Percentiles rank a stretch among this genome's conserved stretches.
Evolutionary conservation across 345 rosid species (phyloP).

Genomic region (Schrenkiella parvula): DNA sequence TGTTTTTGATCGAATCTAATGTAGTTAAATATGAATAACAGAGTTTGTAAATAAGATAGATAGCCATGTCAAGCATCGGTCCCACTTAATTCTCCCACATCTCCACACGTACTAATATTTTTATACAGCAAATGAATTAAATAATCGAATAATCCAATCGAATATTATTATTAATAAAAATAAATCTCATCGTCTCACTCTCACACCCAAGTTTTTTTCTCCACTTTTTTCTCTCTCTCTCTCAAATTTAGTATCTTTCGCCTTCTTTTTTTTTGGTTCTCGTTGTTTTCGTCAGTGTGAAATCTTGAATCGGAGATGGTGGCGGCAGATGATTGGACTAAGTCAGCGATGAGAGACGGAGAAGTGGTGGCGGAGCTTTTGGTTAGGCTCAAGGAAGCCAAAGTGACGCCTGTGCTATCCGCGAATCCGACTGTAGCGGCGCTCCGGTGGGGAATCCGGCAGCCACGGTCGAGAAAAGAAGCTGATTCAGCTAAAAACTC

Average conservation of each 20-base stretch:
- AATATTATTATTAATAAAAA: background rate
- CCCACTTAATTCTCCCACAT: slow-evolving; percentile 20
- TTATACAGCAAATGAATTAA: background rate
- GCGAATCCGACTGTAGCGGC: slow-evolving; percentile 23
- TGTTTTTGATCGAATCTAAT: background rate
- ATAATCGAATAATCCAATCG: background rate
- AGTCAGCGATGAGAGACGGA: slow-evolving; percentile 70
- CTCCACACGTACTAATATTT: slow-evolving; percentile 28
- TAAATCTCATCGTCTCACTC: slow-evolving; percentile 24
- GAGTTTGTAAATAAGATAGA: too few relatives aligned
- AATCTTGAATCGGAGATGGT: slow-evolving; percentile 14
- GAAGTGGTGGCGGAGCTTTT: slow-evolving; percentile 67
- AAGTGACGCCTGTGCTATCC: slow-evolving; percentile 22
- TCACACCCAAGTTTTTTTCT: background rate
- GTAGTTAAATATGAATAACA: background rate
- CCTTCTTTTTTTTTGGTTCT: background rate
- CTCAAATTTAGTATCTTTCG: slow-evolving; percentile 20
- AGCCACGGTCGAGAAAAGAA: slow-evolving; percentile 48
- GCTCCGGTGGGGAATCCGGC: slow-evolving; percentile 65
- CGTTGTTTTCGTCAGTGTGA: background rate
- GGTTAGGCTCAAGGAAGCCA: slow-evolving; percentile 45
- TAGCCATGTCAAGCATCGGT: slow-evolving; percentile 2
- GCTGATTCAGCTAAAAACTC: slow-evolving; percentile 30
- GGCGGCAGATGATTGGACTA: slow-evolving; percentile 64
- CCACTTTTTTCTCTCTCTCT: background rate